A percentile compares a stretch with the other conserved stretches of the same genome.
Evolutionary conservation across 768 basidiomycete species (phyloP).

Genomic region (Phylloporus sp.): DNA sequence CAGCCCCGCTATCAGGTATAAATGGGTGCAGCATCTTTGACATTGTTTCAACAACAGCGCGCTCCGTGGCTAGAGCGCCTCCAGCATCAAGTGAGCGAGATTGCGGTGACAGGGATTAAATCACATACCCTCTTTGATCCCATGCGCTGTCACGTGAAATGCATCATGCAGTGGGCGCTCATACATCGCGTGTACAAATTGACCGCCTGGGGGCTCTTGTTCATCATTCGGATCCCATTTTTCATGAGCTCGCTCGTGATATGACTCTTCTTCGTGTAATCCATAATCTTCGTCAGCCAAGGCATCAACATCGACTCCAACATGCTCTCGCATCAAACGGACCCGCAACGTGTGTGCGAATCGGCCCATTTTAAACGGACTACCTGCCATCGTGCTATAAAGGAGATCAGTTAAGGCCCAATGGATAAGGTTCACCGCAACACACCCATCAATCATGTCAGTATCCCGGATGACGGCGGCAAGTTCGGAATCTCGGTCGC

Average conservation of each 20-base stretch:
- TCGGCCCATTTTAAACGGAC: constrained; percentile 91
- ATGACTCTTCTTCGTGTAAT: constrained; percentile 46
- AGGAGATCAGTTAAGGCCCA: neutral
- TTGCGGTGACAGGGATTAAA: neutral
- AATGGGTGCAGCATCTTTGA: constrained; percentile 38
- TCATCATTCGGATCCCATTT: constrained; percentile 74
- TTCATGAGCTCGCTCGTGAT: constrained; percentile 47
- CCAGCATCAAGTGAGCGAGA: constrained; percentile 7
- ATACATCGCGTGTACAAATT: constrained; percentile 42
- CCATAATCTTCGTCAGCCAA: constrained; percentile 73
- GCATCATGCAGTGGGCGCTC: constrained; percentile 33
- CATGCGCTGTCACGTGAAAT: constrained; percentile 36
- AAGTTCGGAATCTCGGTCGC: constrained; percentile 95
- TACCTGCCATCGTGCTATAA: constrained; percentile 85
- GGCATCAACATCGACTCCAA: constrained; percentile 91
- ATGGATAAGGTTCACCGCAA: constrained; percentile 4
- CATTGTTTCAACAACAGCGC: constrained; percentile 34
- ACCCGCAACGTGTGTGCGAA: constrained; percentile 94
- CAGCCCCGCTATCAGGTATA: neutral
- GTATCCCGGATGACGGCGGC: constrained; percentile 93
- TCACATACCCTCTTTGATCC: constrained; percentile 48
- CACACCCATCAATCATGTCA: constrained; percentile 90
- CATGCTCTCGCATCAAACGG: constrained; percentile 93
- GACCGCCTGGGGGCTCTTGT: constrained; percentile 46
- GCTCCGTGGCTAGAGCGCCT: constrained; percentile 42